Evolutionary conservation across 371 early-diverging fungal genomes (phyloP).

Genomic region (Actinomucor elegans): DNA sequence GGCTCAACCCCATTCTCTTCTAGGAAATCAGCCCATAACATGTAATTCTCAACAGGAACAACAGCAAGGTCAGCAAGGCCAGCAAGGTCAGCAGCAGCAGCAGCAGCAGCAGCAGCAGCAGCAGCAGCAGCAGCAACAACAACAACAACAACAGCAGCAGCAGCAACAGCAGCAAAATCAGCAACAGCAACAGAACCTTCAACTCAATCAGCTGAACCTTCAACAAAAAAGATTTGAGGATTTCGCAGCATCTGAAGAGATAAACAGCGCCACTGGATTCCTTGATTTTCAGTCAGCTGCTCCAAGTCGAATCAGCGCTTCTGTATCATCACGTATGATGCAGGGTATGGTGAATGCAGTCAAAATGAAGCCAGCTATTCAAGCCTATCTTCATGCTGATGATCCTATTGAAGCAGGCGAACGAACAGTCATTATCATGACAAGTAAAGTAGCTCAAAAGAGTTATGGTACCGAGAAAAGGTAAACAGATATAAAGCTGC

Average conservation of each 20-base stretch:
- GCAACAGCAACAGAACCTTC: no score
- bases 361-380: conserved; percentile 41
- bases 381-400: conserved; percentile 30
- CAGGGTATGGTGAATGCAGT: conserved; percentile 29
- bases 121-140: no score
- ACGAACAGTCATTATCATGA: conserved; percentile 67
- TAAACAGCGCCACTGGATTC: not conserved
- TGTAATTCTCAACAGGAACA: not conserved
- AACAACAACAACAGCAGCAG: no score
- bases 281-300: conserved; percentile 13
- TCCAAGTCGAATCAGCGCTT: conserved; percentile 11
- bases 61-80: conserved; percentile 1
- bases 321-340: conserved; percentile 21
- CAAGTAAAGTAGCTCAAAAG: conserved; percentile 79
- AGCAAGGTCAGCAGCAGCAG: not conserved
- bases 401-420: conserved; percentile 51
- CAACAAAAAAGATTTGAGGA: no score
- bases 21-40: no score
- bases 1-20: no score
- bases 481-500: no score
- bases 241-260: conserved; percentile 1
- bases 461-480: conserved; percentile 81
- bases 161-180: no score
- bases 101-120: no score
- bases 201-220: no score